phyloP scores from a whole-genome alignment of 2,329 filamentous ascomycete species.

The Ascochyta viciae-villosae region DNA sequence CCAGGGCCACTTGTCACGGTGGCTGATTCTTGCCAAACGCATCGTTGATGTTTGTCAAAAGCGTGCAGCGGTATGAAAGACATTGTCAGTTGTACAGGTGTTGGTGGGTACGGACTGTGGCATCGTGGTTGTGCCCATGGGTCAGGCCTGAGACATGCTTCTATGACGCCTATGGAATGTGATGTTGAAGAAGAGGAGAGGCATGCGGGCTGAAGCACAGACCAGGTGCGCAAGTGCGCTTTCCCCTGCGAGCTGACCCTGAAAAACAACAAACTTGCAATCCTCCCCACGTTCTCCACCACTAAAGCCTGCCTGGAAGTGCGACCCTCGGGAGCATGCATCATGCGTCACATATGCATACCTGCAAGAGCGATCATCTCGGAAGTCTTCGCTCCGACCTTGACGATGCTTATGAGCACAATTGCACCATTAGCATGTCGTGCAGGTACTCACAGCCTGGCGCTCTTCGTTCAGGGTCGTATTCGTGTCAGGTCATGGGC shows the following conservation, averaged over 20 bases:
- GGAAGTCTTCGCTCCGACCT: not conserved
- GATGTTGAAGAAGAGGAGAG: slow-evolving; percentile 8
- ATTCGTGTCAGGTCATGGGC: not conserved
- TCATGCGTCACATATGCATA: slow-evolving; percentile 3
- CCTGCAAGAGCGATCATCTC: slow-evolving; percentile 5
- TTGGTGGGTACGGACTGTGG: not conserved
- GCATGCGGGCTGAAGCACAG: slow-evolving; percentile 10
- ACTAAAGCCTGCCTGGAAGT: slow-evolving; percentile 1
- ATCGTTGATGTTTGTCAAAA: not conserved
- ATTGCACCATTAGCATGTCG: not conserved
- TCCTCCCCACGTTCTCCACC: slow-evolving; percentile 1
- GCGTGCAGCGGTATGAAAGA: slow-evolving; percentile 5
- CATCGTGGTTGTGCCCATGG: not conserved
- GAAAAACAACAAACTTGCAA: slow-evolving; percentile 4
- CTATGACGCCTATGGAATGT: slow-evolving; percentile 7
- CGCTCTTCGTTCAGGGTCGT: not conserved
- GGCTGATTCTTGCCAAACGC: slow-evolving; percentile 7
- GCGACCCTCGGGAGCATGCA: slow-evolving; percentile 6
- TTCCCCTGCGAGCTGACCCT: not conserved
- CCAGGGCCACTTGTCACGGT: slow-evolving; percentile 5
- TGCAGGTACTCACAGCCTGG: not conserved
- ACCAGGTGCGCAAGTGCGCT: not conserved
- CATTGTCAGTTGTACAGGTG: slow-evolving; percentile 1
- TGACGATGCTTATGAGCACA: not conserved
- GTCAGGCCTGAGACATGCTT: slow-evolving; percentile 2